phyloP scores from a whole-genome alignment of 805 yeast species.

The Zygosaccharomyces bailii region DNA sequence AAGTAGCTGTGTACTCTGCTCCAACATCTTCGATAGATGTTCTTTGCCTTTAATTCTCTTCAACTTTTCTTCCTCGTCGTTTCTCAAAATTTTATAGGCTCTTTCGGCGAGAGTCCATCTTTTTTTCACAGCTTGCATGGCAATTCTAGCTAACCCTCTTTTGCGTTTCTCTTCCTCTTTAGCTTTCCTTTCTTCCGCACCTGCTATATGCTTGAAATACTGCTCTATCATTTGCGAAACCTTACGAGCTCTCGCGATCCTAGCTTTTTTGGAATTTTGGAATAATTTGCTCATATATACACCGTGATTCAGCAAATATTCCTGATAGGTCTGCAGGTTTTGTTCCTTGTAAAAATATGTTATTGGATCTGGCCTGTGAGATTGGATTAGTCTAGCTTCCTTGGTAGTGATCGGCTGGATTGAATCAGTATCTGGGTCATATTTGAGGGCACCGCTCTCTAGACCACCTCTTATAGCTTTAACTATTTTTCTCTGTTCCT shows the following conservation, averaged over 20 bases:
- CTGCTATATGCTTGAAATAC: constrained; percentile 80
- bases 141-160: constrained; percentile 68
- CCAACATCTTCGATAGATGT: constrained; percentile 81
- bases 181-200: constrained; percentile 79
- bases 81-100: constrained; percentile 68
- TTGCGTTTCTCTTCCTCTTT: constrained; percentile 73
- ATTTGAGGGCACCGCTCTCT: constrained; percentile 40
- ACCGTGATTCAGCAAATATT: constrained; percentile 75
- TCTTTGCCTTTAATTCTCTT: constrained; percentile 80
- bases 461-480: constrained; percentile 47
- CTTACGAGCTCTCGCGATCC: constrained; percentile 63
- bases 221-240: constrained; percentile 79
- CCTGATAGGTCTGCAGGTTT: constrained; percentile 54
- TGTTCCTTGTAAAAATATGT: constrained; percentile 36
- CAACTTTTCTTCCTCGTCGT: constrained; percentile 73
- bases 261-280: constrained; percentile 59
- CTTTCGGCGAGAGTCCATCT: constrained; percentile 90
- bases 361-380: constrained; percentile 49
- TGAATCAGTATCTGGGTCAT: constrained; percentile 41
- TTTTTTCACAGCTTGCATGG: constrained; percentile 79
- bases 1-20: constrained; percentile 83
- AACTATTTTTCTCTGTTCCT: constrained; percentile 48
- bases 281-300: constrained; percentile 65
- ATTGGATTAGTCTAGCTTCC: constrained; percentile 35
- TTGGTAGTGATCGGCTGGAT: constrained; percentile 46